phyloP scores from a whole-genome alignment of 2,329 filamentous ascomycete genomes.

The Aspergillus quadricinctus region DNA sequence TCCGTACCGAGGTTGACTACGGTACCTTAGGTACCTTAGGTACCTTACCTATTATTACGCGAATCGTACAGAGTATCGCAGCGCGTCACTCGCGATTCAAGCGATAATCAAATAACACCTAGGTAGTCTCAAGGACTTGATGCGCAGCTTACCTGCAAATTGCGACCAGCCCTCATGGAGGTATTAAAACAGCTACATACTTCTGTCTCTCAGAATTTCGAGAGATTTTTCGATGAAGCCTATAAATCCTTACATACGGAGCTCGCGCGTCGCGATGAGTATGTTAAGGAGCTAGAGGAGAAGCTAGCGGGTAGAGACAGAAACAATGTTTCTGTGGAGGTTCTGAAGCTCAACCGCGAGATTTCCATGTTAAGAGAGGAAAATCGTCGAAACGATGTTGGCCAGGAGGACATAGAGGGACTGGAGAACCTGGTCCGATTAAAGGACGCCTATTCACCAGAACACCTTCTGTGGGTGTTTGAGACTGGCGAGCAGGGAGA shows the following conservation, averaged over 20 bases:
- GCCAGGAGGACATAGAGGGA: slow-evolving; percentile 10
- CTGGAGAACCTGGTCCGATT: slow-evolving; percentile 14
- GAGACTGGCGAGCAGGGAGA: slow-evolving; percentile 2
- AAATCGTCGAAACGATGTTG: slow-evolving; percentile 13
- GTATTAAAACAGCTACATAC: slow-evolving; percentile 26
- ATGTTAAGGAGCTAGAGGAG: slow-evolving; percentile 19
- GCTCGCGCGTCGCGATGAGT: slow-evolving; percentile 18
- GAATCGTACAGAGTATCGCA: not conserved
- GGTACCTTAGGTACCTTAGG: no score
- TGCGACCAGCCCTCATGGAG: slow-evolving; percentile 24
- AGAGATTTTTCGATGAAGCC: slow-evolving; percentile 25
- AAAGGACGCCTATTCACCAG: slow-evolving; percentile 25
- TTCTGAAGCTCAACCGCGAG: slow-evolving; percentile 19
- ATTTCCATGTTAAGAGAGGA: slow-evolving; percentile 19
- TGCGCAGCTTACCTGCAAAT: not conserved
- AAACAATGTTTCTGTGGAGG: slow-evolving; percentile 11
- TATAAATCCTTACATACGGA: slow-evolving; percentile 22
- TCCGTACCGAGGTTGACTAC: not conserved
- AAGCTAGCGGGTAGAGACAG: slow-evolving; percentile 17
- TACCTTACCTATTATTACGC: not conserved
- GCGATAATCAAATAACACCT: not conserved
- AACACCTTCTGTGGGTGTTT: slow-evolving; percentile 13
- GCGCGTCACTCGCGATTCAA: not conserved
- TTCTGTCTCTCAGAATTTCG: slow-evolving; percentile 24
- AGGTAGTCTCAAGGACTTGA: not conserved